These are phyloP conservation scores for Wickerhamomyces subpelliculosus DNA, from an alignment of 805 yeast species.

Conservation along the genomic window DNA sequence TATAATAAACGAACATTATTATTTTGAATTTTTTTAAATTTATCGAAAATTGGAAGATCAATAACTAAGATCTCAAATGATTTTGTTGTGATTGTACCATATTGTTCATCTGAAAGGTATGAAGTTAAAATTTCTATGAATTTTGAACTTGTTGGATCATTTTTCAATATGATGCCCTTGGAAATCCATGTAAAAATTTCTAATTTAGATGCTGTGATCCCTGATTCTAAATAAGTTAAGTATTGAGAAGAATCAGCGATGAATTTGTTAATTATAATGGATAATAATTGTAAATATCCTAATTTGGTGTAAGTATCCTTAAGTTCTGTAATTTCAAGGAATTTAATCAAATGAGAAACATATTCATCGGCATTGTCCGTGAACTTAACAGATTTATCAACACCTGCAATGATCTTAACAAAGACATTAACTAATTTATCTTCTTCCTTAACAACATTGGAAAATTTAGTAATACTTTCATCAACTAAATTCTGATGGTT, in stretches of 20 bases:
- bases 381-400: constrained; percentile 36
- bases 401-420: constrained; percentile 42
- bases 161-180: constrained; percentile 60
- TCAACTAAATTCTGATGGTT: constrained; percentile 40
- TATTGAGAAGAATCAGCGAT: constrained; percentile 1
- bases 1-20: constrained; percentile 61
- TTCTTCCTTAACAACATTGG: no score
- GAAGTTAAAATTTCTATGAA: constrained; percentile 28
- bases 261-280: constrained; percentile 57
- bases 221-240: background rate
- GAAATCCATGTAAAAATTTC: constrained; percentile 65
- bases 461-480: constrained; percentile 32
- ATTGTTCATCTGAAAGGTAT: constrained; percentile 24
- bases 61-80: constrained; percentile 58
- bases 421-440: constrained; percentile 30
- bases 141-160: constrained; percentile 33
- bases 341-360: constrained; percentile 9
- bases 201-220: constrained; percentile 24
- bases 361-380: constrained; percentile 10
- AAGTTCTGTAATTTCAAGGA: constrained; percentile 5
- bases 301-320: constrained; percentile 27
- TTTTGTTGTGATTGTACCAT: constrained; percentile 39
- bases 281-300: constrained; percentile 49
- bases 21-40: constrained; percentile 37
- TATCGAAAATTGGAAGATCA: constrained; percentile 57